Conservation (phyloP, 495 filamentous ascomycete species). For the Penicillium cataractarum region DNA sequence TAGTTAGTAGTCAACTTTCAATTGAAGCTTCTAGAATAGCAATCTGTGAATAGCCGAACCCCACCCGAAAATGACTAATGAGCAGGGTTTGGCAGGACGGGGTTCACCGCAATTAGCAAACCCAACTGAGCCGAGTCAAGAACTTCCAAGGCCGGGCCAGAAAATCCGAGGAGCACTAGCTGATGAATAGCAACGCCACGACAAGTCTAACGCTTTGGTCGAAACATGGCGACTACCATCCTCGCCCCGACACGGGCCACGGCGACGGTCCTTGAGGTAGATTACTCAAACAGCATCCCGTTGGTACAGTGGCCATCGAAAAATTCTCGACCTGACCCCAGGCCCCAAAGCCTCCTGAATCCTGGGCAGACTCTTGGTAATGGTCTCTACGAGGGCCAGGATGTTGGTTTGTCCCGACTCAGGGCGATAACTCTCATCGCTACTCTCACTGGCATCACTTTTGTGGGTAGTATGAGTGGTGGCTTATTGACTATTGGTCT, state of each 20-base stretch:
- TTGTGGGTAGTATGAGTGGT: constrained; percentile 28
- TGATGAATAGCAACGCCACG: background rate
- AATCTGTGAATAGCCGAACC: background rate
- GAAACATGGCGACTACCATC: constrained; percentile 8
- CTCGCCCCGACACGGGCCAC: constrained; percentile 7
- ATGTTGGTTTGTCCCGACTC: constrained; percentile 13
- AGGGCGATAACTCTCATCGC: constrained; percentile 23
- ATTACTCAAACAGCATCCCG: constrained; percentile 13
- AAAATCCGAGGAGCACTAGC: background rate
- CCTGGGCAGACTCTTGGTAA: background rate
- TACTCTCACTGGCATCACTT: constrained; percentile 25
- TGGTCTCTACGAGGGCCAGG: background rate
- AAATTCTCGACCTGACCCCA: background rate
- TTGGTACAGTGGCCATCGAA: constrained; percentile 1
- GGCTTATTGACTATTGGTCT: constrained; percentile 27
- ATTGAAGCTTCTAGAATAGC: background rate
- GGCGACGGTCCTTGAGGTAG: background rate
- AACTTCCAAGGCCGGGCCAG: background rate
- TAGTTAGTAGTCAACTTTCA: background rate
- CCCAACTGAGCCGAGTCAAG: background rate
- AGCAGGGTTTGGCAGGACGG: background rate
- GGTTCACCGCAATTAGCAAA: constrained; percentile 1
- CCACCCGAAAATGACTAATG: constrained; percentile 13
- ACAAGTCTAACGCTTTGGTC: background rate
- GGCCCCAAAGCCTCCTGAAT: background rate